Base-by-base conservation (phyloP, 2,329 filamentous ascomycete species). In the Fusarium ambrosium region DNA sequence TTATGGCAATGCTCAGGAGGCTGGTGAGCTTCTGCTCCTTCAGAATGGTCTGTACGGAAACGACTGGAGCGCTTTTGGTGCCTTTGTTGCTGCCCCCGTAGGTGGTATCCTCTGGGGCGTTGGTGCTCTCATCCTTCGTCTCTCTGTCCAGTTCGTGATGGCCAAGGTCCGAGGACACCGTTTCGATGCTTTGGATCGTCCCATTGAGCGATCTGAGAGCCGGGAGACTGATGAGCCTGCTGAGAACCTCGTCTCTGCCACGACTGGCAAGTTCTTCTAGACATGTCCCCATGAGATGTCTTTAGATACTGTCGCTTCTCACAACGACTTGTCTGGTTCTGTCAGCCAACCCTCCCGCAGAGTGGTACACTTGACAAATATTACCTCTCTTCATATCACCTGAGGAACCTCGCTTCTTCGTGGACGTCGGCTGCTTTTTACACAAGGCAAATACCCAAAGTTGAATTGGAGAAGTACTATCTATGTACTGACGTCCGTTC, bases 51-150 rank as follows among this genome's bases (percentile, higher is more conserved):
- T 97, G 22, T 97, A 95, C 82, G 89, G 87, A 1, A 87, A 91
- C 58, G 94, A 96, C 81, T 97, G 94, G 94, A 92, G 91, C 72
- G 93, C 89, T 2, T 97, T 97, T 81, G 94, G 94, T 77, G 93
- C 94, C 6, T 97, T 96, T 78, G 92, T 96, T 6, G 93, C 92
- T 11, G 94, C 94, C 0, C 94, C 94, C 0, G 83, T 95, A 3
- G 94, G 94, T 1, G 93, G 93, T 24, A 79, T 96, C 20, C 83
- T 95, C 37, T 95, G 92, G 89, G 93, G 90, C 1, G 87, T 91
- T 48, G 88, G 86, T 3, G 93, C 92, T 6, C 87, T 93, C 39
- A 86, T 78, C 16, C 77, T 91, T 48, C 88, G 94, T 32, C 81
- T 95, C 45, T 81, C 83, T 0, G 88, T 89, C 62, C 89, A 91